These are phyloP conservation scores for Stemphylium lycopersici DNA, from an alignment of 2,329 filamentous ascomycete species.

Conservation along the genomic window DNA sequence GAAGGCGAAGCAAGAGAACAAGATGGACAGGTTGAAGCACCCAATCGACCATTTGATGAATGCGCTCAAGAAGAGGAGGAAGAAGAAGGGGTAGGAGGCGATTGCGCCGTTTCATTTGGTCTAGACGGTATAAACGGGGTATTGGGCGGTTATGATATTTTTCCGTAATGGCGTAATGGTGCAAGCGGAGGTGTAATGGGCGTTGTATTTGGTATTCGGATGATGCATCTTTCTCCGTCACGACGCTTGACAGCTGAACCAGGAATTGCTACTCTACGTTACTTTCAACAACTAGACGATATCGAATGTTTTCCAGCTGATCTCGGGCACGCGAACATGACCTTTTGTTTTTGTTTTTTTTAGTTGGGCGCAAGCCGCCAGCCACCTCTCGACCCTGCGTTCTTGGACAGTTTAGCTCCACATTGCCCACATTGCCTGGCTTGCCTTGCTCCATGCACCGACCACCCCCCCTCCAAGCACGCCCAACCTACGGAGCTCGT, in stretches of 20 bases:
- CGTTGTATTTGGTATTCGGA: constrained; percentile 19
- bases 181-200: constrained; percentile 31
- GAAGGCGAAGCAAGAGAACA: constrained; percentile 4
- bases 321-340: not conserved
- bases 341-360: not conserved
- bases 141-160: constrained; percentile 7
- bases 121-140: constrained; percentile 30
- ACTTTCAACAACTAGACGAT: constrained; percentile 11
- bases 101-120: constrained; percentile 3
- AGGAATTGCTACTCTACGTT: constrained; percentile 2
- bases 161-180: constrained; percentile 32
- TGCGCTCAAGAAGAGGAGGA: not conserved
- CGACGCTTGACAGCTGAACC: constrained; percentile 9
- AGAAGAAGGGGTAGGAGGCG: not conserved
- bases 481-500: constrained; percentile 21
- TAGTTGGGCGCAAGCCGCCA: not conserved
- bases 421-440: constrained; percentile 2
- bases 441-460: constrained; percentile 22
- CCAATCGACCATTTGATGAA: not conserved
- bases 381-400: constrained; percentile 13
- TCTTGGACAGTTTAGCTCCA: constrained; percentile 13
- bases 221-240: not conserved
- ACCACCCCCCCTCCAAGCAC: constrained; percentile 21
- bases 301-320: not conserved
- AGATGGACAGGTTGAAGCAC: constrained; percentile 1